Evolutionary conservation across 2,329 filamentous ascomycete species (phyloP), one percentile per base, ranked within the genome.

Genomic region (Aspergillus sp.): DNA sequence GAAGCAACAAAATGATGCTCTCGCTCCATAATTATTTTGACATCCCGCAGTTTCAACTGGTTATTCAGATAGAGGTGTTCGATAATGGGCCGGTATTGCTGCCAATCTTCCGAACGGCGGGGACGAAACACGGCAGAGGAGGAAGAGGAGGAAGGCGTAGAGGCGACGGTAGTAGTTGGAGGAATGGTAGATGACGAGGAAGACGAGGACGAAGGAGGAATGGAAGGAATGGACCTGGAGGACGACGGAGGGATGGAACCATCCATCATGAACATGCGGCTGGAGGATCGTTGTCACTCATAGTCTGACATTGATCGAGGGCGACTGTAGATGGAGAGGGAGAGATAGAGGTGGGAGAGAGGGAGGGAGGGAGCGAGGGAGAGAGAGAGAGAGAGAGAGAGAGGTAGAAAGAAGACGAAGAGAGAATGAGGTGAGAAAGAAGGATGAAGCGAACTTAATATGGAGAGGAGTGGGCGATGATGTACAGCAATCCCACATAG

Each of bases 21-120:
- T 17, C 56, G 54, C 48, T 67, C 64, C 65, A 68, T 68, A 49
- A 65, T 65, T 44, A 55, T 53, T 50, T 66, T 67, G 3, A 68
- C 65, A 60, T 68, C 63, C 32, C 59, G 54, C 23, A 68, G 54
- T 47, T 67, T 67, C 43, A 67, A 46, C 47, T 67, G 64, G 35
- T 66, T 53, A 45, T 62, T 60, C 27, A 62, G 63, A 46, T 68
- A 68, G 46, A 67, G 63, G 33, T 60, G 55, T 44, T 67, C 63
- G 48, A 68, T 68, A 27, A 56, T 59, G 22, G 64, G 53, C 33
- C 64, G 65, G 45, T 64, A 67, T 42, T 64, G 53, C 39, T 65
- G 61, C 65, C 65, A 68, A 48, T 68, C 64, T 32, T 67, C 64
- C 20, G 64, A 66, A 54, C 60, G 58, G 56, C 63, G 63, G 50